These are phyloP conservation scores for Vachellia pachyceras DNA, from an alignment of 306 rosid genomes.

Conservation along the genomic window DNA sequence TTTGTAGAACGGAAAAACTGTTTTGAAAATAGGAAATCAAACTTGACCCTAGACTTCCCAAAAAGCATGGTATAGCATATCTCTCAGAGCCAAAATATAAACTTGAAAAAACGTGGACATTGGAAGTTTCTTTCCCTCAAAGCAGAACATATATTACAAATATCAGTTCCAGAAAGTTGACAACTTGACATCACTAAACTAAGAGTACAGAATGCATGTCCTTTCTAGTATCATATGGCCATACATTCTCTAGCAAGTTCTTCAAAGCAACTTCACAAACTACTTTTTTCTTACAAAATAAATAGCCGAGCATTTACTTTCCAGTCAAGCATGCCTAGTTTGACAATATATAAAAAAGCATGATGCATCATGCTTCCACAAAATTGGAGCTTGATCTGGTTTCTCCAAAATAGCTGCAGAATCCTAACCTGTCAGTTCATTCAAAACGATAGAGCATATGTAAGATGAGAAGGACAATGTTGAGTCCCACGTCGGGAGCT, in stretches of 20 bases:
- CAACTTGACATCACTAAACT: background rate
- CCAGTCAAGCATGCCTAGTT: conserved; percentile 25
- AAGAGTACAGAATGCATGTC: background rate
- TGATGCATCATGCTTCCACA: conserved; percentile 25
- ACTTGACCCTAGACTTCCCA: too few relatives aligned
- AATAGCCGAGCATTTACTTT: background rate
- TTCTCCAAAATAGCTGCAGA: conserved; percentile 18
- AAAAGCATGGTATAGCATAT: background rate
- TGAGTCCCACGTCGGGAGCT: too few relatives aligned
- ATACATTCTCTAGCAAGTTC: background rate
- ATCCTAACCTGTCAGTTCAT: conserved; percentile 38
- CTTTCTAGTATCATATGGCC: conserved; percentile 18
- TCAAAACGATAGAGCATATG: conserved; percentile 10
- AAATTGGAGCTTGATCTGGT: conserved; percentile 35
- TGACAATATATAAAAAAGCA: conserved; percentile 30
- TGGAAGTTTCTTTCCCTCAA: background rate
- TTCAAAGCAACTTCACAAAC: conserved; percentile 16
- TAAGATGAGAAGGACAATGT: conserved; percentile 15
- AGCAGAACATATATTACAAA: background rate
- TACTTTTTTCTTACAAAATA: background rate
- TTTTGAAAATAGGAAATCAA: too few relatives aligned
- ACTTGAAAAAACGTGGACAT: background rate
- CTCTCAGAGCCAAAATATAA: background rate
- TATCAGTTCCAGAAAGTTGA: background rate
- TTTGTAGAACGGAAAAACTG: too few relatives aligned